Evolutionary conservation across 306 rosid genomes (phyloP).

Genomic region (Castanea mollissima): DNA sequence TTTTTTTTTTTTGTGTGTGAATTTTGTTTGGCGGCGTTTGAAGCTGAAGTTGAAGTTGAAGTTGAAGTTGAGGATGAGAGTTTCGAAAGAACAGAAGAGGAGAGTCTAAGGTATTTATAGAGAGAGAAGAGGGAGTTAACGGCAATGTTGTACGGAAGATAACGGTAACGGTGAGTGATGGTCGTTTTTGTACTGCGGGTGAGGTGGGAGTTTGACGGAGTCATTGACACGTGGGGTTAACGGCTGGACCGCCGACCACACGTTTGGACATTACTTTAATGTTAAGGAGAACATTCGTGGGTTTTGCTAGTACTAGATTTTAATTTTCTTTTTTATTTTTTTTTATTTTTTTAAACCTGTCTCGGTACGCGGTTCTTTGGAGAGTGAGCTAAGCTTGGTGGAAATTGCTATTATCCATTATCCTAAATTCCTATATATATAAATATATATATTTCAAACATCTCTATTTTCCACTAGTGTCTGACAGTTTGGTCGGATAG

Average conservation of each 20-base stretch:
- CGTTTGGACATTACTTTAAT: neutral
- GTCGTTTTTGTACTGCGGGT: neutral
- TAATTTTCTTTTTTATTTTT: neutral
- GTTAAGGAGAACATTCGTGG: conserved; percentile 26
- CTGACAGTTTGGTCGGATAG: too few relatives aligned
- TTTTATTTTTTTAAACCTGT: too few relatives aligned
- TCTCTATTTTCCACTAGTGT: too few relatives aligned
- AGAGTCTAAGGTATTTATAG: conserved; percentile 30
- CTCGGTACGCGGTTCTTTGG: neutral
- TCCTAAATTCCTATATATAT: too few relatives aligned
- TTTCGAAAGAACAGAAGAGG: neutral
- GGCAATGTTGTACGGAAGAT: conserved; percentile 1
- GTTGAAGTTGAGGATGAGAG: neutral
- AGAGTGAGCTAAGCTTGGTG: too few relatives aligned
- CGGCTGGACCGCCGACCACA: conserved; percentile 44
- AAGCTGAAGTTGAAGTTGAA: too few relatives aligned
- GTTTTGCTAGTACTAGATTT: conserved; percentile 10
- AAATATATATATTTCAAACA: too few relatives aligned
- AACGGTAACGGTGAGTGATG: conserved; percentile 18
- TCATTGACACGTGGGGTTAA: conserved; percentile 2
- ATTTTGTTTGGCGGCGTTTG: too few relatives aligned
- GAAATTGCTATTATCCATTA: too few relatives aligned
- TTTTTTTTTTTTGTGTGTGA: too few relatives aligned
- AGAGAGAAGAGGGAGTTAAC: neutral
- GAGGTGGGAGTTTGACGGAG: conserved; percentile 1